phyloP scores from a whole-genome alignment of 441 rosid genomes.

The Bocquillonia castaneifolia region DNA sequence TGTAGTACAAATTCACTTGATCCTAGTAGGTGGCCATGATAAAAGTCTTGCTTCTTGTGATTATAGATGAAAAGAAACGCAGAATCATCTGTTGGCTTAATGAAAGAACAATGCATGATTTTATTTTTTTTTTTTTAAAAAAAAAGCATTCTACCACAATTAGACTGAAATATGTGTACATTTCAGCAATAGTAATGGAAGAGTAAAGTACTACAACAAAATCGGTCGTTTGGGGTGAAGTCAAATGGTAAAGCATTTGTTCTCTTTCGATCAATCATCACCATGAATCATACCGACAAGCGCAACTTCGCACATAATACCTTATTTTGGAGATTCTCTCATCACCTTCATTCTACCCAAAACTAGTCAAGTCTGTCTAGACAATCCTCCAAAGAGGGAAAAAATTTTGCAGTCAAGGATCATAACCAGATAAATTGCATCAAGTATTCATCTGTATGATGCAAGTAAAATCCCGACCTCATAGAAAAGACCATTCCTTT shows the following conservation, averaged over 20 bases:
- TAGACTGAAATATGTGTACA: too few species aligned
- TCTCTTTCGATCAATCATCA: not conserved
- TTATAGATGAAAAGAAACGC: too few species aligned
- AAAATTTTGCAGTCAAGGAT: not conserved
- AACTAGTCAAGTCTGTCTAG: not conserved
- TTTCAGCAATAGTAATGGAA: not conserved
- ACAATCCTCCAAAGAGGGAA: too few species aligned
- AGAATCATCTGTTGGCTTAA: too few species aligned
- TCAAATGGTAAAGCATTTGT: not conserved
- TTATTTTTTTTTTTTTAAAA: too few species aligned
- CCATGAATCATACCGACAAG: not conserved
- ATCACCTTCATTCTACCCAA: not conserved
- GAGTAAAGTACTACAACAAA: not conserved
- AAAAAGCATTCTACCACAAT: too few species aligned
- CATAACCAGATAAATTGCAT: not conserved
- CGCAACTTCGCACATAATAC: not conserved
- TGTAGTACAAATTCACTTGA: too few species aligned
- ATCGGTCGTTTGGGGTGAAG: not conserved
- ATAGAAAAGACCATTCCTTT: not conserved
- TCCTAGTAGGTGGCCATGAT: too few species aligned
- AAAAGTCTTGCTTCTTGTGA: too few species aligned
- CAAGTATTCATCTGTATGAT: too few species aligned
- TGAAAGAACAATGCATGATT: too few species aligned
- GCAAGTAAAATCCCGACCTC: not conserved
- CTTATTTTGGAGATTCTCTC: not conserved